Evolutionary conservation across 139 green algal genomes (phyloP).

Genomic region (Asterochloris erici): DNA sequence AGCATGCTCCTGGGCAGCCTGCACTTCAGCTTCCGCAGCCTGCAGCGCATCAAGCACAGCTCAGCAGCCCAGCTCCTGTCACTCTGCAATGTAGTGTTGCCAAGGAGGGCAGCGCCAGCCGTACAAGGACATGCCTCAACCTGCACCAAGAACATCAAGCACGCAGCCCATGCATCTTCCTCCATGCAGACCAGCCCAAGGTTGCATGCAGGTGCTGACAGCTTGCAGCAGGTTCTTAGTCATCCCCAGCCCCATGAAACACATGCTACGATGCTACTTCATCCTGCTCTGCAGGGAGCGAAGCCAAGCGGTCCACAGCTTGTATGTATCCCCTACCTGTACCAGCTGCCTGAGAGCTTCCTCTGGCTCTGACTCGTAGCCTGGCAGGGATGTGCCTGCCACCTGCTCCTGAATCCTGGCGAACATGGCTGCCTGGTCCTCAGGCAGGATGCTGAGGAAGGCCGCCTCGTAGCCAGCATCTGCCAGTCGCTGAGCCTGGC

Average conservation of each 20-base stretch:
- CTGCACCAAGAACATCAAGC: neutral
- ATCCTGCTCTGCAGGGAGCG: no score
- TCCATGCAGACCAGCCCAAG: neutral
- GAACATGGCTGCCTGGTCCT: conserved; percentile 22
- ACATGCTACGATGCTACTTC: neutral
- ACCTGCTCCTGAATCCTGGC: conserved; percentile 29
- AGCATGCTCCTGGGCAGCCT: conserved; percentile 6
- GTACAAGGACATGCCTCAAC: neutral
- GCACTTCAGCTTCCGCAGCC: conserved; percentile 40
- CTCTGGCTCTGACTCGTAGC: conserved; percentile 51
- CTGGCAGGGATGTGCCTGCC: conserved; percentile 42
- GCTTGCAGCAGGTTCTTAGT: neutral
- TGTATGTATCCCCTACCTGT: neutral
- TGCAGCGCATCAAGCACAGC: neutral
- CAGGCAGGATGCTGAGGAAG: conserved; percentile 29
- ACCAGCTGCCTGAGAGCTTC: conserved; percentile 47
- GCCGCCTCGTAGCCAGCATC: conserved; percentile 39
- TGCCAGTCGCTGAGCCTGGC: conserved; percentile 37
- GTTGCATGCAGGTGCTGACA: neutral
- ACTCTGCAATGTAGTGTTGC: neutral
- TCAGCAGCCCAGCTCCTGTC: neutral
- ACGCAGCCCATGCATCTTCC: neutral
- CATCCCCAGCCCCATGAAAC: neutral
- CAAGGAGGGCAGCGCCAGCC: neutral
- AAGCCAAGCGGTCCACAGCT: neutral